Conservation (phyloP, 768 basidiomycete genomes). For the Psilocybe subaeruginosa region DNA sequence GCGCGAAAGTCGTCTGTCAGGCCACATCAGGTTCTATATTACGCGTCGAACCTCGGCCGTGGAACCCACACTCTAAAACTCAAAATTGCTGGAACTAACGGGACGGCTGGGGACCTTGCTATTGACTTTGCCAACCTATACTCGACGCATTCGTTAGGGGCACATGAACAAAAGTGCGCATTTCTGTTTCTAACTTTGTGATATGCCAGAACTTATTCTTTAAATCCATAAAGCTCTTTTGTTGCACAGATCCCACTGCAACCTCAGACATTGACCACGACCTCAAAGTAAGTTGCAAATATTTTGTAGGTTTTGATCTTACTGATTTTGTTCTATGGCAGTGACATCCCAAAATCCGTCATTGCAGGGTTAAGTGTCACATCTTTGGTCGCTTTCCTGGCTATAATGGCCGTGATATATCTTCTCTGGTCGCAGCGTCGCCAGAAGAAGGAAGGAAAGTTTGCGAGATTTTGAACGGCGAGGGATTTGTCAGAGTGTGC, state of each 20-base stretch:
- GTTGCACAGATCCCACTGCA: neutral
- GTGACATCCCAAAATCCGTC: conserved; percentile 14
- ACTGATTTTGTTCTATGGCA: neutral
- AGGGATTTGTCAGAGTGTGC: no score
- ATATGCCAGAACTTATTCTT: neutral
- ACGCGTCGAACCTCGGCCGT: conserved; percentile 20
- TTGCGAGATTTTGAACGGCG: neutral
- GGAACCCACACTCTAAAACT: conserved; percentile 18
- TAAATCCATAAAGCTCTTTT: neutral
- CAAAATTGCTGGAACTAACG: conserved; percentile 18
- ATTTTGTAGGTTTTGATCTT: neutral
- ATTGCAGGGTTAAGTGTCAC: conserved; percentile 16
- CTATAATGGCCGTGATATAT: conserved; percentile 4
- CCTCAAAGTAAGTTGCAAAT: neutral
- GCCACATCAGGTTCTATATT: conserved; percentile 19
- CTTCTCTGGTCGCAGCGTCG: conserved; percentile 9
- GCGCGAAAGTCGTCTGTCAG: conserved; percentile 16
- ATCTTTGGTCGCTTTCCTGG: conserved; percentile 15
- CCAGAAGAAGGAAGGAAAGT: conserved; percentile 11
- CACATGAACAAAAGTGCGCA: conserved; percentile 4
- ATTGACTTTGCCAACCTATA: conserved; percentile 26
- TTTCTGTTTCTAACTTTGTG: neutral
- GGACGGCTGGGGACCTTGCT: conserved; percentile 15
- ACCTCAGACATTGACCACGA: neutral
- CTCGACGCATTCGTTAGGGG: conserved; percentile 24